These are phyloP conservation scores for Peronospora belbahrii DNA, from an alignment of 352 stramenopile species.

Conservation along the genomic window DNA sequence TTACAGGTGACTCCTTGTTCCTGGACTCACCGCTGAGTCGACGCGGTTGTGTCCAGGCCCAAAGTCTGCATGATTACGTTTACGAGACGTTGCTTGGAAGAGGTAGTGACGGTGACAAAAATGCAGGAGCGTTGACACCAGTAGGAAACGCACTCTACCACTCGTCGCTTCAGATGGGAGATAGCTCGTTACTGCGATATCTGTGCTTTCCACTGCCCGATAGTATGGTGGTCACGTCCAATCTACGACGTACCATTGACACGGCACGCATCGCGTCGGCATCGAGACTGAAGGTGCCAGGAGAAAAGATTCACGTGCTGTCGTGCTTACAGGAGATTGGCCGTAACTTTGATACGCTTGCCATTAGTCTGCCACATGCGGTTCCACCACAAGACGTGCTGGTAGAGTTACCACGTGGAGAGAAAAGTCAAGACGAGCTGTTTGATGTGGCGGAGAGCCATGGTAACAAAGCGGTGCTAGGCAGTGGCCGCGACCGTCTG, in stretches of 20 bases:
- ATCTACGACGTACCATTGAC: constrained; percentile 68
- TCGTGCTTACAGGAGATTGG: constrained; percentile 81
- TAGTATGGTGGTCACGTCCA: constrained; percentile 66
- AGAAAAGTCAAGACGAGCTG: constrained; percentile 54
- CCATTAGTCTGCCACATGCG: constrained; percentile 49
- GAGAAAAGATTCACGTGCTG: constrained; percentile 72
- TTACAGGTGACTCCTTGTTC: constrained; percentile 68
- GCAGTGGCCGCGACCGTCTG: constrained; percentile 49
- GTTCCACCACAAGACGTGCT: constrained; percentile 29
- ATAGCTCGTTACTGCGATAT: constrained; percentile 36
- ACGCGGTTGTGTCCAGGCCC: constrained; percentile 47
- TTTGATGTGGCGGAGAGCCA: constrained; percentile 71
- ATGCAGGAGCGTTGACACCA: not conserved
- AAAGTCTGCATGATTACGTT: constrained; percentile 43
- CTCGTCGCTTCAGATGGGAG: constrained; percentile 11
- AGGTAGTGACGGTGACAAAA: not conserved
- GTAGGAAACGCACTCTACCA: not conserved
- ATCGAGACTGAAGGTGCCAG: constrained; percentile 35
- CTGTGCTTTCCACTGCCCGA: constrained; percentile 35
- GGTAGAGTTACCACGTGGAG: constrained; percentile 16
- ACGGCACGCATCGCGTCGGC: constrained; percentile 73
- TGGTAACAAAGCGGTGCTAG: constrained; percentile 72
- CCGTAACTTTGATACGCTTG: constrained; percentile 78
- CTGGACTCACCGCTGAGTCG: constrained; percentile 78
- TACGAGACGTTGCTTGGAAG: constrained; percentile 13